phyloP scores from a whole-genome alignment of 768 basidiomycete species.

The Hericium coralloides region DNA sequence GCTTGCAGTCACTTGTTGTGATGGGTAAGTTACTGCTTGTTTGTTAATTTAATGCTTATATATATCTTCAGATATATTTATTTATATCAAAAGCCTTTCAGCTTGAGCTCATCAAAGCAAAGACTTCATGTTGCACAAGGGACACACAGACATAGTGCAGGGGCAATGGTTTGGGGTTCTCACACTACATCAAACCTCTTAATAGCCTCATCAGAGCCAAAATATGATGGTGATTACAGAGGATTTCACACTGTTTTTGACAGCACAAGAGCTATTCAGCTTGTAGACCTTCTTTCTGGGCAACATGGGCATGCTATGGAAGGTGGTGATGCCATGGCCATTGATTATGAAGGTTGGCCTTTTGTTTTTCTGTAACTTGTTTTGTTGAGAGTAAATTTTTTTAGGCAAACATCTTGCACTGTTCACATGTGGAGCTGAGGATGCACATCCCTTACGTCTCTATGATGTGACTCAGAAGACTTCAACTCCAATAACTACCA shows the following conservation, averaged over 20 bases:
- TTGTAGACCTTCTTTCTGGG: not conserved
- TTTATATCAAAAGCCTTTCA: too few species aligned
- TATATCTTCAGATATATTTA: too few species aligned
- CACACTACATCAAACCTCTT: not conserved
- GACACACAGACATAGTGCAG: too few species aligned
- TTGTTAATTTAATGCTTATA: too few species aligned
- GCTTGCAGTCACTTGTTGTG: too few species aligned
- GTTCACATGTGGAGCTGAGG: not conserved
- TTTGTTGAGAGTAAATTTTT: not conserved
- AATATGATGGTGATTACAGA: not conserved
- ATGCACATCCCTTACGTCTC: conserved; percentile 1
- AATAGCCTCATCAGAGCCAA: conserved; percentile 14
- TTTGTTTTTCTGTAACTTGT: not conserved
- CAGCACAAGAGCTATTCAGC: not conserved
- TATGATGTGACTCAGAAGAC: conserved; percentile 9
- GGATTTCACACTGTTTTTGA: conserved; percentile 10
- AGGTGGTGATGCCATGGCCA: conserved; percentile 13
- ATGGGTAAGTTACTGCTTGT: too few species aligned
- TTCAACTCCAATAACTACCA: not conserved
- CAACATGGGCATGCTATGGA: conserved; percentile 3
- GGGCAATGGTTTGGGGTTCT: too few species aligned
- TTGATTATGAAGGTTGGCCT: conserved; percentile 6
- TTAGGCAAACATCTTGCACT: conserved; percentile 8
- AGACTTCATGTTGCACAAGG: not conserved
- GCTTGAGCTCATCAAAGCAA: too few species aligned